Base-by-base conservation (phyloP, 208 protist species). In the Novymonas esmeraldas region DNA sequence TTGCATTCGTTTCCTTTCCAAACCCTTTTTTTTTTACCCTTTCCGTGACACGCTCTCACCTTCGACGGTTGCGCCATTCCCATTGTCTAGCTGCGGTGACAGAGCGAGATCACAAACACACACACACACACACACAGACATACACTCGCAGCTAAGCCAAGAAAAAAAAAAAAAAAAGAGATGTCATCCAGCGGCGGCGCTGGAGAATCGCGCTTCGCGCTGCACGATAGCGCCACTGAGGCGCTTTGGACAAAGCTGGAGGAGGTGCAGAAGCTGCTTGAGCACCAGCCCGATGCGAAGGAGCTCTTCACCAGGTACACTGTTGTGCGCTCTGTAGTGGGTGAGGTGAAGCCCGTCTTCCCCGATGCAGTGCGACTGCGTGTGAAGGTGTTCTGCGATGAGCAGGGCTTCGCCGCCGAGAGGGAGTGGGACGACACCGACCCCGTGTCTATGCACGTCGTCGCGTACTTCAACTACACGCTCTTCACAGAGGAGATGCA, bases 391-490 rank as follows among this genome's bases (percentile, higher is more conserved):
- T 76, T 76, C 69, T 50, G 64, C 33, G 65, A 71, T 18, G 72
- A 77, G 45, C 65, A 77, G 14, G 45, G 44, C 10, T 45, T 76
- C 11, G 51, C 54, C 5, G 31, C 33, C 2, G 36, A 39, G 20
- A 45, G 65, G 13, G 76, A 82, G 44, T 49, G 48, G 38, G 82
- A 88, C 63, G 57, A 63, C 36, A 55, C 67, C 24, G 78, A 88
- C n/a, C 48, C 68, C 31, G 49, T 73, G 34, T 69, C 71, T 20
- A 28, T 82, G 20, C 82, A 88, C 72, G 63, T 84, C 33, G 75
- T 88, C 41, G 67, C 64, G 20, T 88, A 88, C 63, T 84, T 67
- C 46, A 79, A 66, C 66, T 76, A 58, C 56, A 78, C 50, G 52
- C 64, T 44, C 20, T 70, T 56, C 28, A 70, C 24, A 42, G 54